phyloP scores from a whole-genome alignment of 345 rosid genomes.

The Hirschfeldia incana region DNA sequence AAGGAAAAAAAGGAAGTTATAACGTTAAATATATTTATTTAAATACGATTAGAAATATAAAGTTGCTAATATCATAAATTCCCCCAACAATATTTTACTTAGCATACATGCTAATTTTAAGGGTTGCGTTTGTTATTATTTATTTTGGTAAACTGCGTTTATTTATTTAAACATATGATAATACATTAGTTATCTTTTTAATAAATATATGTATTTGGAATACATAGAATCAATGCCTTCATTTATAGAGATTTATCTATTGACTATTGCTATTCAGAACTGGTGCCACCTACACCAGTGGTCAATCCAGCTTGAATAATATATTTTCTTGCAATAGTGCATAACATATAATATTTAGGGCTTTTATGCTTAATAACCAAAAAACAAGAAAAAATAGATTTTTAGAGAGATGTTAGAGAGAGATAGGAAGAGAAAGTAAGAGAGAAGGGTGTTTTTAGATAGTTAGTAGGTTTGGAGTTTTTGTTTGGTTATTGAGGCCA shows the following conservation, averaged over 20 bases:
- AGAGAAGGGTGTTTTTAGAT: too few species aligned
- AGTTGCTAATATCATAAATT: background rate
- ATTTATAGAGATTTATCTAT: background rate
- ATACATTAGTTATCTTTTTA: background rate
- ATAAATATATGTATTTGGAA: background rate
- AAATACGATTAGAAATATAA: background rate
- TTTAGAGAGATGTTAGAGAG: too few species aligned
- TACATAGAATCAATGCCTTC: background rate
- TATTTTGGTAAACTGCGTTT: too few species aligned
- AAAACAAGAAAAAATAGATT: too few species aligned
- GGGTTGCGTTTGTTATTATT: background rate
- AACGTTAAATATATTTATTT: background rate
- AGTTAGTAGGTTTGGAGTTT: too few species aligned
- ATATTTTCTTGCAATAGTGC: background rate
- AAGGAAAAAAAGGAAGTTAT: background rate
- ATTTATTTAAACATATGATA: background rate
- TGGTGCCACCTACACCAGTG: background rate
- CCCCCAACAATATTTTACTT: background rate
- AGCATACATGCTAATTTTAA: background rate
- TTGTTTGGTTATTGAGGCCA: too few species aligned
- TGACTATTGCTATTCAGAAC: background rate
- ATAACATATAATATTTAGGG: background rate
- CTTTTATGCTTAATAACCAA: too few species aligned
- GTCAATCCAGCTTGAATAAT: background rate
- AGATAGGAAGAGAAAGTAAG: too few species aligned